Percentiles rank a stretch among this genome's conserved stretches.
Evolutionary conservation across 352 stramenopile genomes (phyloP).

Genomic region (Pythium aquatile): DNA sequence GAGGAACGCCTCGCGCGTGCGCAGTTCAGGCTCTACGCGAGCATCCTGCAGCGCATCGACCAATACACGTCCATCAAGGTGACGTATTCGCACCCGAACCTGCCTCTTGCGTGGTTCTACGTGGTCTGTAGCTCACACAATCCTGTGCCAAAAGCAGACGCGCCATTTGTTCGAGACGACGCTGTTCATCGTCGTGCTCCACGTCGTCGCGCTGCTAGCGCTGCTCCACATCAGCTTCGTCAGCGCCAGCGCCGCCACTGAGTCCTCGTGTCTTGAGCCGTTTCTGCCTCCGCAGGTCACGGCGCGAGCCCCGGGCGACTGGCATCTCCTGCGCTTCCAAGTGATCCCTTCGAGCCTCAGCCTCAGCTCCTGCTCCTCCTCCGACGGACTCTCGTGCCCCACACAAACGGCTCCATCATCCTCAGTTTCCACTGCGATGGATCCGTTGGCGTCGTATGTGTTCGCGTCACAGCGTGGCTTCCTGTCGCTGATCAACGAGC

Average conservation of each 20-base stretch:
- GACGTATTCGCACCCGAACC: neutral
- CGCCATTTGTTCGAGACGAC: constrained; percentile 53
- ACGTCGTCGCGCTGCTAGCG: constrained; percentile 47
- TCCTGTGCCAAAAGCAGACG: constrained; percentile 3
- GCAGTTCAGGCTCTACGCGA: constrained; percentile 75
- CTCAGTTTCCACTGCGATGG: neutral
- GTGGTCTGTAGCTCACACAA: neutral
- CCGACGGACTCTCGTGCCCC: neutral
- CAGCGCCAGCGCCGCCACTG: constrained; percentile 18
- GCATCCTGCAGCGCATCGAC: constrained; percentile 37
- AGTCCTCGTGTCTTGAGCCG: constrained; percentile 34
- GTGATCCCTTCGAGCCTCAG: constrained; percentile 3
- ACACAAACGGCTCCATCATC: neutral
- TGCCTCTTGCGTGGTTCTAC: neutral
- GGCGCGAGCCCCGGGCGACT: constrained; percentile 4
- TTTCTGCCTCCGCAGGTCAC: constrained; percentile 23
- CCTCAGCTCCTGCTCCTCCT: neutral
- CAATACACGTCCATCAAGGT: constrained; percentile 45
- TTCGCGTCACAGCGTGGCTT: constrained; percentile 68
- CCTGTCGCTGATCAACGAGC: constrained; percentile 58
- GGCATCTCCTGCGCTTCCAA: constrained; percentile 16
- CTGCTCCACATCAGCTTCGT: constrained; percentile 64
- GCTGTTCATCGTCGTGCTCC: constrained; percentile 54
- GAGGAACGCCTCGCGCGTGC: constrained; percentile 30
- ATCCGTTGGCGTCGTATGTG: constrained; percentile 42